phyloP scores from a whole-genome alignment of 495 filamentous ascomycete genomes.

The Trichoderma virens region DNA sequence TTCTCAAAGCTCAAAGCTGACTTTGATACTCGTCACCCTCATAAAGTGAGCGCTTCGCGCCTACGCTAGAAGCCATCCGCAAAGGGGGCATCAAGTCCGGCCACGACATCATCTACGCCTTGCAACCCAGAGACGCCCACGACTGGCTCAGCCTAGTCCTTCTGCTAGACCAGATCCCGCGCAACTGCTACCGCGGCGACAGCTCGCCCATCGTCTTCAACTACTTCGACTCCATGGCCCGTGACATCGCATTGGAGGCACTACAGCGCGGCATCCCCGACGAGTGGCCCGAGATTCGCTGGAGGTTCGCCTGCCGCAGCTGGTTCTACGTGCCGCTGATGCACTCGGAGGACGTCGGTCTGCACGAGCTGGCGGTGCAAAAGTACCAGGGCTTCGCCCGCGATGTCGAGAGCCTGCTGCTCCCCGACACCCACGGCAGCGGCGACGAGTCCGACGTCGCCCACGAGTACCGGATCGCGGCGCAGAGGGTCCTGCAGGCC shows the following conservation, averaged over 20 bases:
- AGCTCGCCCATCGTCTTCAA: slow-evolving; percentile 14
- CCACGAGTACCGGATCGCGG: slow-evolving; percentile 15
- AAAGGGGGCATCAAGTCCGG: neutral
- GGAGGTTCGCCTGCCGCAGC: slow-evolving; percentile 9
- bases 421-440: neutral
- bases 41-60: neutral
- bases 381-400: slow-evolving; percentile 9
- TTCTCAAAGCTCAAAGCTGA: neutral
- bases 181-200: slow-evolving; percentile 17
- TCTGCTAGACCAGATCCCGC: slow-evolving; percentile 20
- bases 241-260: slow-evolving; percentile 12
- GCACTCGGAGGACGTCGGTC: slow-evolving; percentile 17
- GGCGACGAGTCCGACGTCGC: neutral
- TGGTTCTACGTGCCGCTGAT: slow-evolving; percentile 21
- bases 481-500: slow-evolving; percentile 15
- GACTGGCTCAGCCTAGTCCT: slow-evolving; percentile 18
- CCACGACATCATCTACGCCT: slow-evolving; percentile 13
- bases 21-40: too few species aligned
- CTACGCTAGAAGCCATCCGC: slow-evolving; percentile 1
- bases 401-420: slow-evolving; percentile 11
- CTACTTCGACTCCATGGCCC: slow-evolving; percentile 16
- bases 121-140: slow-evolving; percentile 9
- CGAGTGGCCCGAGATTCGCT: slow-evolving; percentile 12
- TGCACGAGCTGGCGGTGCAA: slow-evolving; percentile 14
- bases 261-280: slow-evolving; percentile 13